Base-by-base conservation (phyloP, 352 stramenopile genomes). In the Globisporangium camurandrum region DNA sequence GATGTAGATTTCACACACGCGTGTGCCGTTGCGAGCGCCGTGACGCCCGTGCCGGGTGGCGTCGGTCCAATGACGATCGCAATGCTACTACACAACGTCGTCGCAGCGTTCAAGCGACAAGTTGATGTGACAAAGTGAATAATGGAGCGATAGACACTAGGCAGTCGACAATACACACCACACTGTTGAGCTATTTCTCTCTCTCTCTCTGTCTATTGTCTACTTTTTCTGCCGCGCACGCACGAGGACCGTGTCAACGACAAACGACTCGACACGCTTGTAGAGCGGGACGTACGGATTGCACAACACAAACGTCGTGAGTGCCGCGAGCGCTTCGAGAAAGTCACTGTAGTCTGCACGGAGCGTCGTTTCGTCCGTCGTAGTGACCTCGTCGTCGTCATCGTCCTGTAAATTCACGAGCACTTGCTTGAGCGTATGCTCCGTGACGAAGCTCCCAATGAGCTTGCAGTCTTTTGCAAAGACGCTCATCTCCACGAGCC, bases 41-140 rank as follows among this genome's bases (percentile, higher is more conserved):
- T 99, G 56, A 99, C 97, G 11, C 97, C 97, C 2, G 97, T 99
- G n/a, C 95, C 96, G 12, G 84, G 85, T 28, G 97, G 97, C 51
- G 97, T 99, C 37, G 97, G 97, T 2, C 97, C 97, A 16, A 99
- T 99, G 96, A 99, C 93, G 10, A 98, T 98, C 56, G 86, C 93
- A 9, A 98, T 96, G 88, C 62, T 97, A 50, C 84, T 97, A 36
- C 78, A 93, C 40, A 97, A 97, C 65, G 79, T 90, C 27, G 71
- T 90, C 20, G 69, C 71, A 3, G 75, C 79, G 1, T 90, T 81
- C 64, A 86, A 83, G 54, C 75, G 75, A 37, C 71, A 71, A 27
- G 79, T 86, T 51, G 62, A 64, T 19, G n/a, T 33, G 2, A n/a
- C n/a, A n/a, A n/a, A n/a, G n/a, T n/a, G n/a, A n/a, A n/a, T n/a